A percentile compares a stretch with the other conserved stretches of the same genome.
These are phyloP conservation scores for Stylosanthes scabra DNA, from an alignment of 331 rosid species.

Conservation along the genomic window DNA sequence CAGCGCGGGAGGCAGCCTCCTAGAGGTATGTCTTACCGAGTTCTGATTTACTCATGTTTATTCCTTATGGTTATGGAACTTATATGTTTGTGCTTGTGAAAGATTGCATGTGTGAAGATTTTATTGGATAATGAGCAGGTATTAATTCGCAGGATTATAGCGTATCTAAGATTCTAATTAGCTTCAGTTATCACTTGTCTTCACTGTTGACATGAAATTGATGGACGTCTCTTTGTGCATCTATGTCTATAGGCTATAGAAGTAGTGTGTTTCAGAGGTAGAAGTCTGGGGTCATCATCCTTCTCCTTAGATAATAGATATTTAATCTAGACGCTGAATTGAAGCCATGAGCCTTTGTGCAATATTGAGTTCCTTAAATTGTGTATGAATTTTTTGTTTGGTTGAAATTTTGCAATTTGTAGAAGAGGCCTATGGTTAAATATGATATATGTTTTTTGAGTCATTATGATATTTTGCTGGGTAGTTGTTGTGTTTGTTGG, in stretches of 20 bases:
- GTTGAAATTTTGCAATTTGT: slow-evolving; percentile 1
- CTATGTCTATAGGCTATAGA: slow-evolving; percentile 20
- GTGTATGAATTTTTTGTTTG: slow-evolving; percentile 4
- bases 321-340: slow-evolving; percentile 11
- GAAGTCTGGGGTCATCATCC: slow-evolving; percentile 4
- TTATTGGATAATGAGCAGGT: not conserved
- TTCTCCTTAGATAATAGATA: not conserved
- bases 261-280: not conserved
- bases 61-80: not conserved
- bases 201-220: slow-evolving; percentile 5
- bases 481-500: slow-evolving; percentile 3
- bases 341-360: slow-evolving; percentile 6
- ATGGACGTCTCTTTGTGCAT: not conserved
- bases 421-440: not conserved
- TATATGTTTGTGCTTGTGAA: not conserved
- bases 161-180: slow-evolving; percentile 20
- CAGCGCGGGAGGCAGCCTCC: slow-evolving; percentile 60
- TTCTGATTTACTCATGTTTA: slow-evolving; percentile 3
- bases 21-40: slow-evolving; percentile 56
- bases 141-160: slow-evolving; percentile 5
- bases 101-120: not conserved
- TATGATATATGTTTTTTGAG: slow-evolving; percentile 9
- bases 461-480: slow-evolving; percentile 17
- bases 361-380: not conserved
- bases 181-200: slow-evolving; percentile 7